A percentile compares a stretch with the other conserved stretches of the same genome.
These are phyloP conservation scores for Alternaria gansuensis DNA, from an alignment of 2,329 filamentous ascomycete genomes.

Conservation along the genomic window DNA sequence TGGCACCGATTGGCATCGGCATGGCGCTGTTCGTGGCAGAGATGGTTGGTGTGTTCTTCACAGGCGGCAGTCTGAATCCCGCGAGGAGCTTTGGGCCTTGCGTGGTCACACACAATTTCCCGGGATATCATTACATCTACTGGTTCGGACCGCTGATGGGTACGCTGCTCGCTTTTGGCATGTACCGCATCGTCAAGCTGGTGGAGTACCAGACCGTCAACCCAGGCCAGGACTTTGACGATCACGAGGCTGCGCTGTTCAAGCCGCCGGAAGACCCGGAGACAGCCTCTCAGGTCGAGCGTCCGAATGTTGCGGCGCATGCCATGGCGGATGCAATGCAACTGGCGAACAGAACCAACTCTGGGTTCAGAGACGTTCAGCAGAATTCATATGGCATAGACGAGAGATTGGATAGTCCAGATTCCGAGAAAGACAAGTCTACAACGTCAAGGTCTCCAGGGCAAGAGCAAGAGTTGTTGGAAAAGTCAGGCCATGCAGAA, in stretches of 20 bases:
- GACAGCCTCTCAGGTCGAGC: constrained; percentile 38
- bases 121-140: constrained; percentile 56
- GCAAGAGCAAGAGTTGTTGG: not conserved
- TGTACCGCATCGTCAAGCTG: constrained; percentile 54
- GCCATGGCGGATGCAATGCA: constrained; percentile 18
- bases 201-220: constrained; percentile 57
- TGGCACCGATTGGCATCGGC: constrained; percentile 77
- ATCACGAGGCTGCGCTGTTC: constrained; percentile 48
- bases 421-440: not conserved
- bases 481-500: not conserved
- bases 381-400: constrained; percentile 21
- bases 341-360: constrained; percentile 24
- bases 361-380: not conserved
- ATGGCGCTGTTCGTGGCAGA: constrained; percentile 72
- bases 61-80: constrained; percentile 56
- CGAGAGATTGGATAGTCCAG: not conserved
- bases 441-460: not conserved
- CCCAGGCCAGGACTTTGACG: constrained; percentile 53
- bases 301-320: constrained; percentile 45
- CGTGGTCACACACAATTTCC: constrained; percentile 51
- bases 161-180: constrained; percentile 48
- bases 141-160: constrained; percentile 53
- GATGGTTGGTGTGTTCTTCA: constrained; percentile 58
- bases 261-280: constrained; percentile 40
- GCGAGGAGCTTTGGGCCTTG: constrained; percentile 55